Conservation (phyloP, 257 asterid genomes). For the Solanum boliviense region DNA sequence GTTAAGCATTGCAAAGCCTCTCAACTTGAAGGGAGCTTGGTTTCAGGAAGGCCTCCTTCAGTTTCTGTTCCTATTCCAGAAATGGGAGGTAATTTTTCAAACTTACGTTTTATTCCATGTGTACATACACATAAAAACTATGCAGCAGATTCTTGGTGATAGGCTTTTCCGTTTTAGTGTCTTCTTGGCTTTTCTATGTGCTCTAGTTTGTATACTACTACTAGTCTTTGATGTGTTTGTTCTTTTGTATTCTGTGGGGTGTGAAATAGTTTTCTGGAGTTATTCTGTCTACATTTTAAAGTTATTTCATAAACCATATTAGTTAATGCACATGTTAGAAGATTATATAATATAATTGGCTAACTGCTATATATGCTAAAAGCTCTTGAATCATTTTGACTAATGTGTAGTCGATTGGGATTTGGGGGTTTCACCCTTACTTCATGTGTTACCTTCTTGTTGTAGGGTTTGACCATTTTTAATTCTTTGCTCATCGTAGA, state of each 20-base stretch:
- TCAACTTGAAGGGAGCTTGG: conserved; percentile 51
- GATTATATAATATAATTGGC: neutral
- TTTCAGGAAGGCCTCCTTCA: conserved; percentile 53
- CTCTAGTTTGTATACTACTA: neutral
- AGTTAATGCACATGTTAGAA: neutral
- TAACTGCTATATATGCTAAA: neutral
- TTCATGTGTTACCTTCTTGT: neutral
- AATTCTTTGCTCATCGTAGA: neutral
- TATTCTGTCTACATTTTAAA: neutral
- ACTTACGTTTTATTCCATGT: neutral
- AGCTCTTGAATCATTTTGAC: neutral
- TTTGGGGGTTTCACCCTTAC: neutral
- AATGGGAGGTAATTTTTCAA: conserved; percentile 26
- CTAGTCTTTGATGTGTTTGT: neutral
- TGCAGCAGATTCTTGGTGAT: neutral
- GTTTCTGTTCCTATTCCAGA: conserved; percentile 42
- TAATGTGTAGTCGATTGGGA: neutral
- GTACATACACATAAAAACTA: neutral
- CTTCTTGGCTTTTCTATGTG: neutral
- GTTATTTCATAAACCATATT: neutral
- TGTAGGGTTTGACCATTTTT: neutral
- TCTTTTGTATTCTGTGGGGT: neutral
- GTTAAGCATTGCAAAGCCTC: conserved; percentile 42
- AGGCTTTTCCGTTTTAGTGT: neutral
- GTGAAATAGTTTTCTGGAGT: neutral